Evolutionary conservation across 371 early-diverging fungal genomes (phyloP), one percentile per base, ranked within the genome.

Genomic region (Parasitella parasitica): DNA sequence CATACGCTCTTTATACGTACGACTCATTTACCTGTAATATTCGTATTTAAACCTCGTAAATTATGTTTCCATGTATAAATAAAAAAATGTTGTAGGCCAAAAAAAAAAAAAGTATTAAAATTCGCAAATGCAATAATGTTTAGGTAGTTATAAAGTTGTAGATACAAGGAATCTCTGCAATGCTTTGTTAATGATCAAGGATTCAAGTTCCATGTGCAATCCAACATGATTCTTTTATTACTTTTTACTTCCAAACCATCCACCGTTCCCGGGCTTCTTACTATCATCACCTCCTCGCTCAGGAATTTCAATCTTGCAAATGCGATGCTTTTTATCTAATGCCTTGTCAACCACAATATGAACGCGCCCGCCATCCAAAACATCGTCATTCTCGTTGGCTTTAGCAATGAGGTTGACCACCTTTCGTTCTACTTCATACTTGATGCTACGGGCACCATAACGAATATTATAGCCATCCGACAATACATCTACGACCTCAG

Each of bases 371-470:
- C 81, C 81, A 57, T 80, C 78, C 39, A 77, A 67, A 0, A 81
- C 79, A 9, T 85, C 78, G 51, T 86, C 87, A 27, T 76, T 70
- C 61, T 86, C 87, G 59, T 86, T 75, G 4, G 83, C 81, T 53
- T 85, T 83, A 26, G 87, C 87, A 22, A 86, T 78, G 28, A 77
- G 54, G 57, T 81, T 84, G 2, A 86, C 80, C 2, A 86, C 80
- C 37, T 77, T 73, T 8, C 76, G 69, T 49, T 85, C 87, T 0
- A 86, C 85, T 59, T 83, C 87, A 54, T 85, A 82, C 56, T 85
- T 85, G 56, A 86, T 84, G 54, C 80, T 80, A 51, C 87, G 76
- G 6, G 87, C 87, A 39, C 87, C 87, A 41, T 86, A 86, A 1
- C 82, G 76, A 24, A 81, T 76, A 57, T 86, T 84, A 56, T 86